Evolutionary conservation across 2,329 filamentous ascomycete genomes (phyloP).

Genomic region (Botryotinia globosa): DNA sequence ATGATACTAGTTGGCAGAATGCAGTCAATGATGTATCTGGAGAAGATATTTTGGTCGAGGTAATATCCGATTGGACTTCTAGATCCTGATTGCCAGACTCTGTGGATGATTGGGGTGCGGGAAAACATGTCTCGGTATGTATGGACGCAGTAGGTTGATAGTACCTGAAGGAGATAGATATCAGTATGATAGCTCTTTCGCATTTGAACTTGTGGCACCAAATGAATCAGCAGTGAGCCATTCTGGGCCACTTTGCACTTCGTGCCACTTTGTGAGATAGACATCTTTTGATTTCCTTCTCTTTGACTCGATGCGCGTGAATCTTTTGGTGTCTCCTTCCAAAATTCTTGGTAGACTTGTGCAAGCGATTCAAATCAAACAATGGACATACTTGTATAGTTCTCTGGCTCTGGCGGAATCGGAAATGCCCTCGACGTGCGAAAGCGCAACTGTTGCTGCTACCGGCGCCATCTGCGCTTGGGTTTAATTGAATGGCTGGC

Average conservation of each 20-base stretch:
- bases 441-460: slow-evolving; percentile 29
- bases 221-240: not conserved
- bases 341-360: not conserved
- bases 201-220: not conserved
- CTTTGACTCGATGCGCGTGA: not conserved
- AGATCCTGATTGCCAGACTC: slow-evolving; percentile 15
- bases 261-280: not conserved
- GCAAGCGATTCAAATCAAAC: not conserved
- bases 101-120: not conserved
- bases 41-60: slow-evolving; percentile 36
- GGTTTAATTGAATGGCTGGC: not conserved
- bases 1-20: slow-evolving; percentile 49
- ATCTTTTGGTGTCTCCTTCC: not conserved
- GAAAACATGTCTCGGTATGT: slow-evolving; percentile 12
- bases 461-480: slow-evolving; percentile 32
- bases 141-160: slow-evolving; percentile 32
- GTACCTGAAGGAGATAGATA: slow-evolving; percentile 30
- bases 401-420: slow-evolving; percentile 37
- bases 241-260: too few relatives aligned
- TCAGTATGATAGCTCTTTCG: slow-evolving; percentile 6
- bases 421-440: slow-evolving; percentile 35
- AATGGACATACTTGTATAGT: slow-evolving; percentile 37
- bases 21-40: slow-evolving; percentile 47
- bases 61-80: slow-evolving; percentile 31
- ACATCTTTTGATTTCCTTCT: not conserved